Base-by-base conservation (phyloP, 768 basidiomycete genomes). In the Pleurotus eryngii region DNA sequence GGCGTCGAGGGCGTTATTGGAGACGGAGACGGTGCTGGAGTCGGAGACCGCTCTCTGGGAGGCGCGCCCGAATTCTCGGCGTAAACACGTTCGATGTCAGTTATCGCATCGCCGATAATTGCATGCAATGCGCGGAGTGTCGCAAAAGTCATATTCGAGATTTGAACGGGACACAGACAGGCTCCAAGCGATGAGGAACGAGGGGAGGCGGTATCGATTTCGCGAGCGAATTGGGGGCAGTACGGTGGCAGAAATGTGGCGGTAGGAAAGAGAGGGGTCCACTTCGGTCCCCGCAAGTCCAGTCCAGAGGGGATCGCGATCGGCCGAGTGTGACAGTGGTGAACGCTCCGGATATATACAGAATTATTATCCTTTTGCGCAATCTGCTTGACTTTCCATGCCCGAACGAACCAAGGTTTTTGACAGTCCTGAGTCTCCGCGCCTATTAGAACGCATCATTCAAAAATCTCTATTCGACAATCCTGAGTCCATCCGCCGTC, bases 41-140 rank as follows among this genome's bases (percentile, higher is more conserved):
- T 58, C 56, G 59, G 58, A 26, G 38, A 50, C 20, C n/a, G 57
- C 7, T 26, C 22, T n/a, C 27, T 26, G 30, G 9, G 43, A 15
- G 11, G 26, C 20, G 43, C 20, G 8, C 17, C 17, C 14, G 45
- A 49, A 9, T 46, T 22, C 24, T 58, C 57, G 7, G 72, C 67
- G 65, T 85, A 89, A 50, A 87, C 72, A 50, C 72, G 73, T 68
- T 89, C 83, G 14, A 90, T 85, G 62, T 87, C 85, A 69, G 83
- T 79, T 60, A 90, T 71, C 22, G 87, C 86, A 61, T 85, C 76
- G 63, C 82, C 84, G 62, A 90, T 80, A 65, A 90, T 80, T 60
- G 78, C 70, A 60, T 88, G 83, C 43, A 90, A 80, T 35, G 82
- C 80, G 46, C 81, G 81, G 55, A 90, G 79, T 55, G 78, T 75